phyloP scores from a whole-genome alignment of 1,284 basidiomycete species.

The Heimioporus retisporus region DNA sequence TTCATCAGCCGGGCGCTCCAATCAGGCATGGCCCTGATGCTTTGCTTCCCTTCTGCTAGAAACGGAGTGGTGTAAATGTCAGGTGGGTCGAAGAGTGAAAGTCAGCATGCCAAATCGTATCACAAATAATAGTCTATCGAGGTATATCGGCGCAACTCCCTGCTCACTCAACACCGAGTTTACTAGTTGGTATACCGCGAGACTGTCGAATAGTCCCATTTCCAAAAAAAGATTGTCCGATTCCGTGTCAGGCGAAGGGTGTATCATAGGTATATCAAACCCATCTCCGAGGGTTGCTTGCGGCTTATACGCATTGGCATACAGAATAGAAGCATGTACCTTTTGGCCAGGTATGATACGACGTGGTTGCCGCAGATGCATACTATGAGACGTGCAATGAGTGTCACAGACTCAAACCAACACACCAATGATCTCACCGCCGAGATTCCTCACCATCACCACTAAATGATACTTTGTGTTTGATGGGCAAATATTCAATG shows the following conservation, averaged over 20 bases:
- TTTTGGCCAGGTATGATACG: slow-evolving; percentile 35
- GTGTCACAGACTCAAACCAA: background rate
- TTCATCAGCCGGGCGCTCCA: background rate
- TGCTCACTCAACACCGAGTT: slow-evolving; percentile 12
- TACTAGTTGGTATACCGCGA: slow-evolving; percentile 27
- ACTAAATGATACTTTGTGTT: slow-evolving; percentile 31
- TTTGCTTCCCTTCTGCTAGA: background rate
- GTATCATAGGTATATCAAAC: slow-evolving; percentile 32
- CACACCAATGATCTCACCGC: slow-evolving; percentile 18
- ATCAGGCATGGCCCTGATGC: background rate
- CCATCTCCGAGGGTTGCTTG: slow-evolving; percentile 36
- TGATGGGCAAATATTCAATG: slow-evolving; percentile 38
- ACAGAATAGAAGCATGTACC: slow-evolving; percentile 39
- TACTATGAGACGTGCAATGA: slow-evolving; percentile 21
- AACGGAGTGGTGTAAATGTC: background rate
- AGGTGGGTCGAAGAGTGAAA: background rate
- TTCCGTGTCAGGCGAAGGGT: slow-evolving; percentile 1
- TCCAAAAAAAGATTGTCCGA: slow-evolving; percentile 30
- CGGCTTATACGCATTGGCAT: slow-evolving; percentile 32
- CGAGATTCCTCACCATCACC: slow-evolving; percentile 17
- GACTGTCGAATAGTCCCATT: slow-evolving; percentile 31
- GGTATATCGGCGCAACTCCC: slow-evolving; percentile 29
- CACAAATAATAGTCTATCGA: slow-evolving; percentile 39
- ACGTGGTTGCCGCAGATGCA: slow-evolving; percentile 29
- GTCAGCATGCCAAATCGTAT: slow-evolving; percentile 30